Evolutionary conservation across 352 stramenopile genomes (phyloP).

Genomic region (Blastocystis sp.): DNA sequence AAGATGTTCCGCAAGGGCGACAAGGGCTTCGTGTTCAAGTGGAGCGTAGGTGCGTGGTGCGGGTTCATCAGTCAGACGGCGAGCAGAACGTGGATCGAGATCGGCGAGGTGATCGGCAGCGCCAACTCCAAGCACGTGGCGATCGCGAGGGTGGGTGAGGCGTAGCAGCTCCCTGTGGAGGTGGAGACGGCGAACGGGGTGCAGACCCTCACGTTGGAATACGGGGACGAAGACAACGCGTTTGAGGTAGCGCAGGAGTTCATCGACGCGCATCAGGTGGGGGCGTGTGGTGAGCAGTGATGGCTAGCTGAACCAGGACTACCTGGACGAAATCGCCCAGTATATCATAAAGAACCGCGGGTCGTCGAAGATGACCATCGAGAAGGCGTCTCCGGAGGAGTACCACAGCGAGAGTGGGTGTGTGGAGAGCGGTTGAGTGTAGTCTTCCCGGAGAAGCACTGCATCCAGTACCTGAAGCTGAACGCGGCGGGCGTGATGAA

Average conservation of each 20-base stretch:
- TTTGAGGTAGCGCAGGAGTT: constrained; percentile 54
- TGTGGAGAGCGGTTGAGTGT: background rate
- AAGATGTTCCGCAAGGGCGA: constrained; percentile 8
- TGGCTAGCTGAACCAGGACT: constrained; percentile 35
- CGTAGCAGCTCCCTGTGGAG: constrained; percentile 13
- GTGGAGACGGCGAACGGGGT: constrained; percentile 40
- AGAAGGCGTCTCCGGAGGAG: background rate
- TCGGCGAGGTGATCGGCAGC: constrained; percentile 34
- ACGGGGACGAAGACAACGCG: constrained; percentile 11
- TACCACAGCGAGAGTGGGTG: background rate
- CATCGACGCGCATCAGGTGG: constrained; percentile 37
- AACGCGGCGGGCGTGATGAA: constrained; percentile 1
- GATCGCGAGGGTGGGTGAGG: background rate
- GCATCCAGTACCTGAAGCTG: background rate
- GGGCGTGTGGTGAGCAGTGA: background rate
- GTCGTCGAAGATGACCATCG: background rate
- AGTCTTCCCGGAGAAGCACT: constrained; percentile 39
- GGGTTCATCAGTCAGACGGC: background rate
- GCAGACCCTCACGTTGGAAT: background rate
- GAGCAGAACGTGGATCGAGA: constrained; percentile 58
- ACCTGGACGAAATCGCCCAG: constrained; percentile 57
- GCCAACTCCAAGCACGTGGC: background rate
- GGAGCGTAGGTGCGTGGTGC: constrained; percentile 3
- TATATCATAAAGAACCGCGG: constrained; percentile 62
- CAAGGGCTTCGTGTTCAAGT: constrained; percentile 24